Evolutionary conservation across 2,329 filamentous ascomycete species (phyloP).

Genomic region (Calonectria pauciramosa): DNA sequence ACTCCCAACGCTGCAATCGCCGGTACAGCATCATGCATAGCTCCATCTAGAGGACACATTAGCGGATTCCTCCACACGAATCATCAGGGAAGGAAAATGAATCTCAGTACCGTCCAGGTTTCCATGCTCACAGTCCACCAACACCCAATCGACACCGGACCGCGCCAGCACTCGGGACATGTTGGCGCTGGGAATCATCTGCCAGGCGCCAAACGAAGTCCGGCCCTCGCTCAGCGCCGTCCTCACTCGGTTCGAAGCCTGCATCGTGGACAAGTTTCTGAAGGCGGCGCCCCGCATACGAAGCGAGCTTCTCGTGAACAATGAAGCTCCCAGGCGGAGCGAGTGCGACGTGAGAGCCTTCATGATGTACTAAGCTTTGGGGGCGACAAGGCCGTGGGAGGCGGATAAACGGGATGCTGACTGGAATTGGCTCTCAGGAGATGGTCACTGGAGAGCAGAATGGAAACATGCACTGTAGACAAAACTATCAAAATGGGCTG

Average conservation of each 20-base stretch:
- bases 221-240: constrained; percentile 62
- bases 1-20: constrained; percentile 63
- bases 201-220: constrained; percentile 71
- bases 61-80: background rate
- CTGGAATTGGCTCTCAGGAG: background rate
- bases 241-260: constrained; percentile 62
- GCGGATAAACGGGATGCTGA: background rate
- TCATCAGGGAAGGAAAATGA: background rate
- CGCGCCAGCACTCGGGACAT: constrained; percentile 72
- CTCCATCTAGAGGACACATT: constrained; percentile 52
- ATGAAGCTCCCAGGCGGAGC: constrained; percentile 32
- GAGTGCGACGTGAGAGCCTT: constrained; percentile 30
- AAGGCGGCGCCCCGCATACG: constrained; percentile 15
- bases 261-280: constrained; percentile 51
- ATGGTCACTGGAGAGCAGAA: background rate
- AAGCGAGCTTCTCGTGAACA: constrained; percentile 26
- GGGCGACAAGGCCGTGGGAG: constrained; percentile 2
- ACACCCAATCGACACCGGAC: constrained; percentile 75
- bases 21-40: constrained; percentile 68
- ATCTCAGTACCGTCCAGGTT: constrained; percentile 59
- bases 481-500: background rate
- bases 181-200: constrained; percentile 73
- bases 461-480: background rate
- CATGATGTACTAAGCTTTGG: constrained; percentile 30
- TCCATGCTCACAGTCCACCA: constrained; percentile 70